Evolutionary conservation across 805 yeast genomes (phyloP).

Genomic region (Kregervanrija fluxuum): DNA sequence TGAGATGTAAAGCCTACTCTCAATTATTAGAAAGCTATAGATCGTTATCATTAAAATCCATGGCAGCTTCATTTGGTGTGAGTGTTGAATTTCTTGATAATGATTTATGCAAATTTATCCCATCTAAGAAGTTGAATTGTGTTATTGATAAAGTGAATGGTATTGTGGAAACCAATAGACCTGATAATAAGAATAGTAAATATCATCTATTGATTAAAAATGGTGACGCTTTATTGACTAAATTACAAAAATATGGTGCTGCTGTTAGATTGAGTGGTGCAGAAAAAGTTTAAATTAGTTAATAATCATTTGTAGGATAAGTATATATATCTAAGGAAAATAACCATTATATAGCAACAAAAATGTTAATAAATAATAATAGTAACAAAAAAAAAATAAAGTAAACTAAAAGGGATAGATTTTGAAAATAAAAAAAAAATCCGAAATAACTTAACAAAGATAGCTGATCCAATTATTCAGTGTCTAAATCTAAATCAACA

Average conservation of each 20-base stretch:
- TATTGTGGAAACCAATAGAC: conserved; percentile 90
- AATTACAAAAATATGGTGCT: conserved; percentile 93
- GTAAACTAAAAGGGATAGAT: background rate
- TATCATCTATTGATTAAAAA: conserved; percentile 82
- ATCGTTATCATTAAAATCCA: conserved; percentile 79
- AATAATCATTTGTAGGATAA: background rate
- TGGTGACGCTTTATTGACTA: conserved; percentile 88
- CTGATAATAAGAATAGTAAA: conserved; percentile 93
- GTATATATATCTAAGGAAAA: background rate
- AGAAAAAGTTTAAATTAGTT: conserved; percentile 43
- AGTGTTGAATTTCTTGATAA: conserved; percentile 76
- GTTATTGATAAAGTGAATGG: conserved; percentile 94
- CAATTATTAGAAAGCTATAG: conserved; percentile 93
- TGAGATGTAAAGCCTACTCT: conserved; percentile 91
- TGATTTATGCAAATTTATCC: conserved; percentile 85
- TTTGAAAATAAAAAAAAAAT: background rate
- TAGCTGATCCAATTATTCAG: background rate
- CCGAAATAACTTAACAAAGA: background rate
- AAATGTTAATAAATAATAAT: background rate
- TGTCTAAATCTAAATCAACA: background rate
- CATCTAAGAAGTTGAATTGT: conserved; percentile 89
- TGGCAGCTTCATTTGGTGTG: conserved; percentile 95
- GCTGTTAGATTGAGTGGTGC: conserved; percentile 95
- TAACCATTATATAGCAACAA: background rate
- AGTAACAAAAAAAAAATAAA: background rate